phyloP scores from a whole-genome alignment of 2,329 filamentous ascomycete genomes.

The Apiospora koreana region DNA sequence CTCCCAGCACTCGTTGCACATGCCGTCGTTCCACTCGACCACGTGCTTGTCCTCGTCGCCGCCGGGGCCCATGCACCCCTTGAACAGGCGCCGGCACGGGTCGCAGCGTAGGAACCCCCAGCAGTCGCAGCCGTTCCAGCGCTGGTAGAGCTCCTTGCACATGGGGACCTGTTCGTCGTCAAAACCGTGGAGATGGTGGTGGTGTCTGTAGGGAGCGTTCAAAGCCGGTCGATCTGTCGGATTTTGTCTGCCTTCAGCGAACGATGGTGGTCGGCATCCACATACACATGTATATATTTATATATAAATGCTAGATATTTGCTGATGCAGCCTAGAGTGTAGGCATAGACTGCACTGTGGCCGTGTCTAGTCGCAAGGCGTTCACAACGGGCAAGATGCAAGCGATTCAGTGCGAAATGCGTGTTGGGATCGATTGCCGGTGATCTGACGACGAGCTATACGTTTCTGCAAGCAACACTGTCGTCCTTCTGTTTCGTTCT shows the following conservation, averaged over 20 bases:
- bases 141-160: constrained; percentile 36
- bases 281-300: neutral
- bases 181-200: neutral
- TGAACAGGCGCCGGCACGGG: constrained; percentile 32
- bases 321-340: neutral
- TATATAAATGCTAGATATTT: neutral
- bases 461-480: neutral
- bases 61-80: constrained; percentile 32
- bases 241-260: neutral
- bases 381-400: neutral
- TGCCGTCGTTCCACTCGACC: constrained; percentile 34
- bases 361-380: neutral
- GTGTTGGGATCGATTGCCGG: neutral
- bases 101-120: constrained; percentile 34
- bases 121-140: constrained; percentile 33
- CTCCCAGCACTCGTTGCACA: constrained; percentile 36
- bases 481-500: neutral
- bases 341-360: neutral
- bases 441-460: neutral
- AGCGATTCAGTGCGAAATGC: neutral
- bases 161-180: constrained; percentile 19
- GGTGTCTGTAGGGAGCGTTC: neutral
- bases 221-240: neutral
- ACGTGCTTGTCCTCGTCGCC: constrained; percentile 32
- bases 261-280: neutral